Conservation (phyloP, 1,284 basidiomycete species). For the Sanguinoderma infundibulare region DNA sequence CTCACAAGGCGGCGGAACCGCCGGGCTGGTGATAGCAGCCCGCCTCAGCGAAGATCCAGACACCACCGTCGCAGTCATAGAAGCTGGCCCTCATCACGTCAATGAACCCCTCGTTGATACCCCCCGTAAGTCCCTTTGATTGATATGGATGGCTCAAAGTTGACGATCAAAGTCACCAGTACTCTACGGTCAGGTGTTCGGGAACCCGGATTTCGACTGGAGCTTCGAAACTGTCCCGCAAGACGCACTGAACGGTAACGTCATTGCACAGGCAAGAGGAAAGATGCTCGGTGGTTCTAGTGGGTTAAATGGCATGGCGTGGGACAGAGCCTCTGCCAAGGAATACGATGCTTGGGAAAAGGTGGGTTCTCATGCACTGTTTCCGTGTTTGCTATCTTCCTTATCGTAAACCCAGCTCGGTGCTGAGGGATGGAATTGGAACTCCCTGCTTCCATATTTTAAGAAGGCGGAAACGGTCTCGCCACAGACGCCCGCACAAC, state of each 20-base stretch:
- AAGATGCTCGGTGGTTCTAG: slow-evolving; percentile 30
- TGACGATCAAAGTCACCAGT: neutral
- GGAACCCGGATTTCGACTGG: slow-evolving; percentile 24
- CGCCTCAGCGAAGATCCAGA: slow-evolving; percentile 15
- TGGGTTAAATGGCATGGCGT: slow-evolving; percentile 24
- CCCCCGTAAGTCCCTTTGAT: slow-evolving; percentile 17
- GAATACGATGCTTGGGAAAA: slow-evolving; percentile 27
- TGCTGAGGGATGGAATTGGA: slow-evolving; percentile 21
- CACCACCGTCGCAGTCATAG: slow-evolving; percentile 21
- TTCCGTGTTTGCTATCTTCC: neutral
- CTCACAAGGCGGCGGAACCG: slow-evolving; percentile 6
- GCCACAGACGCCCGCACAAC: slow-evolving; percentile 4
- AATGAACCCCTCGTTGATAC: slow-evolving; percentile 22
- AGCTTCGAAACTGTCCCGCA: slow-evolving; percentile 20
- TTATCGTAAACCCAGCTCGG: slow-evolving; percentile 2
- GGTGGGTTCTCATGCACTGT: neutral
- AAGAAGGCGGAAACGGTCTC: slow-evolving; percentile 18
- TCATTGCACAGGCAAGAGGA: slow-evolving; percentile 13
- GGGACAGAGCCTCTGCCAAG: slow-evolving; percentile 21
- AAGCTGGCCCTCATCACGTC: slow-evolving; percentile 21
- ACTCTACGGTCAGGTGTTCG: slow-evolving; percentile 14
- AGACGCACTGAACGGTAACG: slow-evolving; percentile 7
- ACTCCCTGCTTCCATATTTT: slow-evolving; percentile 22
- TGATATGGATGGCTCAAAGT: no score
- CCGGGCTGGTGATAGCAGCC: slow-evolving; percentile 11